phyloP scores from a whole-genome alignment of 139 green algal species.

The Tetradesmus lagerheimii region DNA sequence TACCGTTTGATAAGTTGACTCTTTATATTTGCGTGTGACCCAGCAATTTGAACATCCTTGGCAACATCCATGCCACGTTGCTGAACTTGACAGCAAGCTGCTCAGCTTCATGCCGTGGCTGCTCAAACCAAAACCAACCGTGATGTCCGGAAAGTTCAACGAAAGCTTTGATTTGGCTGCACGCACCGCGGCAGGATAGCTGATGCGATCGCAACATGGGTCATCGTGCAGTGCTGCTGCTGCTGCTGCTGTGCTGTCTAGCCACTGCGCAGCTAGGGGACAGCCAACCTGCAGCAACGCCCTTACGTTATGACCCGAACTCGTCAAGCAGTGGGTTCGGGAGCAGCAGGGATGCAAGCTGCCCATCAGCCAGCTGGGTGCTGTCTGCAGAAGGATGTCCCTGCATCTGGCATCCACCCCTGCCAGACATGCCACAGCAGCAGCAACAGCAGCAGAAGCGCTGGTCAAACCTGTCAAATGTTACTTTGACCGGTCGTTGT shows the following conservation, averaged over 20 bases:
- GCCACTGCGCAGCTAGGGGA: background rate
- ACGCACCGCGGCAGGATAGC: background rate
- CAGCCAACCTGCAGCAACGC: background rate
- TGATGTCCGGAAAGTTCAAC: background rate
- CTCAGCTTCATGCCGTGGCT: background rate
- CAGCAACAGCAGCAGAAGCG: background rate
- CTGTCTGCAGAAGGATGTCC: background rate
- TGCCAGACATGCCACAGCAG: background rate
- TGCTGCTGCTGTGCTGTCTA: background rate
- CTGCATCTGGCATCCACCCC: background rate
- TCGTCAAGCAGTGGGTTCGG: background rate
- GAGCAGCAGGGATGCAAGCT: background rate
- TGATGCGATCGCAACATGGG: background rate
- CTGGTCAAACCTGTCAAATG: background rate
- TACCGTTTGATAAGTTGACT: no score
- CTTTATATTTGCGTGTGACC: no score
- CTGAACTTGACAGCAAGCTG: background rate
- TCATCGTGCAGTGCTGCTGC: background rate
- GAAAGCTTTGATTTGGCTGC: background rate
- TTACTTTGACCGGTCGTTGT: background rate
- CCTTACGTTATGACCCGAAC: background rate
- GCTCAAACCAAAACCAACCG: background rate
- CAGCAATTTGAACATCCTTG: no score
- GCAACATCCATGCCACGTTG: no score
- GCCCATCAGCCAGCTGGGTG: background rate